Percentiles rank a stretch among this genome's conserved stretches.
Conservation (phyloP, 2,329 filamentous ascomycete genomes). For the Alternaria atra region DNA sequence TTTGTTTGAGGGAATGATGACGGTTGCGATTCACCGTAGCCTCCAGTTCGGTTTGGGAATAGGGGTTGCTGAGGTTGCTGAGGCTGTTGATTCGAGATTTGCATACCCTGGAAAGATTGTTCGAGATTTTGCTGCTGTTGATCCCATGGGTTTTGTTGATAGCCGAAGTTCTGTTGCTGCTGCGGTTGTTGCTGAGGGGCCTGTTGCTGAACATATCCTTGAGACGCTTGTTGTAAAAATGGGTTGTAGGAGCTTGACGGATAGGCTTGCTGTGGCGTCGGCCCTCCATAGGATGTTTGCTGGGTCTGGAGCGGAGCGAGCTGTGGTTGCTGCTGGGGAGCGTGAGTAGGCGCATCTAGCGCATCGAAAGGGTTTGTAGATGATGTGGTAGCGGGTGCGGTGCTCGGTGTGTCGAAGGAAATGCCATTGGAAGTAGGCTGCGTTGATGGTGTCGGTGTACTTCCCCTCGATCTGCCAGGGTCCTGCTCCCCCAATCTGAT, state of each 20-base stretch:
- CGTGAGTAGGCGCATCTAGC: constrained; percentile 44
- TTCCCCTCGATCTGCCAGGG: constrained; percentile 54
- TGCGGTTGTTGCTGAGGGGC: constrained; percentile 13
- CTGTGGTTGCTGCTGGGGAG: constrained; percentile 41
- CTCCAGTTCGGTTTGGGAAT: constrained; percentile 80
- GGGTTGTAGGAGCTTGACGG: constrained; percentile 70
- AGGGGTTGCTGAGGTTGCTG: constrained; percentile 54
- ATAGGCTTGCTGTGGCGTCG: constrained; percentile 36
- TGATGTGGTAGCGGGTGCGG: constrained; percentile 31
- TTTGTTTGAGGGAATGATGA: constrained; percentile 50
- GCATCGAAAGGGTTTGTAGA: constrained; percentile 58
- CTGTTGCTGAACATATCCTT: constrained; percentile 39
- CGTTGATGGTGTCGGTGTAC: constrained; percentile 56
- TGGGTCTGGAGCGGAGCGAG: constrained; percentile 42
- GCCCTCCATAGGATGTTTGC: constrained; percentile 34
- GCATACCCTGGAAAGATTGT: constrained; percentile 78
- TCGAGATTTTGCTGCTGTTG: constrained; percentile 60
- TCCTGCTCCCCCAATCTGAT: constrained; percentile 77
- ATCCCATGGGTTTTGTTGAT: constrained; percentile 27
- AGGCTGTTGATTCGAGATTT: constrained; percentile 60
- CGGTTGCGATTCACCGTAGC: constrained; percentile 54
- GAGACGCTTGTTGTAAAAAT: constrained; percentile 63
- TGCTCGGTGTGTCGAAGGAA: constrained; percentile 52
- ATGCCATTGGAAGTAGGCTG: constrained; percentile 61
- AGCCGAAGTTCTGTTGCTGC: constrained; percentile 18